Percentiles rank a stretch among this genome's conserved stretches.
Evolutionary conservation across 345 rosid genomes (phyloP).

Genomic region (Leavenworthia alabamica): DNA sequence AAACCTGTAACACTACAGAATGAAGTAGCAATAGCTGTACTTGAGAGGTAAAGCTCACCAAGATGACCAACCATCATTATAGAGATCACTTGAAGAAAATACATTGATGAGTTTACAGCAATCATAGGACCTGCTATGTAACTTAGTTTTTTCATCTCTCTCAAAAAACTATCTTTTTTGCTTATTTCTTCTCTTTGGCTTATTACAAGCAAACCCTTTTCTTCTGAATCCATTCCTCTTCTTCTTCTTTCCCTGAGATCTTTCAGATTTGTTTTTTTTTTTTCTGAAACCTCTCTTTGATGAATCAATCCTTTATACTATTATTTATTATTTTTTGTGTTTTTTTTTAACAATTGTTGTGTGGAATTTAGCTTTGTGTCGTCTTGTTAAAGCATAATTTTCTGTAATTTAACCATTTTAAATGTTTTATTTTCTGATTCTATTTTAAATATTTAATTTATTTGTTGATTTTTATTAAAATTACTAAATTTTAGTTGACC

Average conservation of each 20-base stretch:
- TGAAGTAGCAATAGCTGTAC: constrained; percentile 72
- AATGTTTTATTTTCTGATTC: no score
- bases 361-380: no score
- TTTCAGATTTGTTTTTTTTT: constrained; percentile 14
- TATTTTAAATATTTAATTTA: no score
- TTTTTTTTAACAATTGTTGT: no score
- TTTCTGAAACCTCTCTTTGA: no score
- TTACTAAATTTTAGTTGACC: no score
- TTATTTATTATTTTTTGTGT: no score
- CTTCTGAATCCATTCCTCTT: constrained; percentile 34
- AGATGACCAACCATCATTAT: constrained; percentile 83
- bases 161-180: constrained; percentile 11
- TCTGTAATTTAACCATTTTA: no score
- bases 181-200: constrained; percentile 1
- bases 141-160: constrained; percentile 47
- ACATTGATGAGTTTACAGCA: constrained; percentile 49
- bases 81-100: constrained; percentile 49
- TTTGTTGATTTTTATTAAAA: no score
- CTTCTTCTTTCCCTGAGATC: constrained; percentile 4
- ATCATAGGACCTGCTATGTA: constrained; percentile 66
- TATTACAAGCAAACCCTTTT: constrained; percentile 26
- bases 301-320: no score
- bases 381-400: no score
- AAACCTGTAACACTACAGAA: constrained; percentile 67
- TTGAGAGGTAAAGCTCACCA: constrained; percentile 62